phyloP scores from a whole-genome alignment of 2,329 filamentous ascomycete genomes.

The Stagonosporopsis chrysanthemi region DNA sequence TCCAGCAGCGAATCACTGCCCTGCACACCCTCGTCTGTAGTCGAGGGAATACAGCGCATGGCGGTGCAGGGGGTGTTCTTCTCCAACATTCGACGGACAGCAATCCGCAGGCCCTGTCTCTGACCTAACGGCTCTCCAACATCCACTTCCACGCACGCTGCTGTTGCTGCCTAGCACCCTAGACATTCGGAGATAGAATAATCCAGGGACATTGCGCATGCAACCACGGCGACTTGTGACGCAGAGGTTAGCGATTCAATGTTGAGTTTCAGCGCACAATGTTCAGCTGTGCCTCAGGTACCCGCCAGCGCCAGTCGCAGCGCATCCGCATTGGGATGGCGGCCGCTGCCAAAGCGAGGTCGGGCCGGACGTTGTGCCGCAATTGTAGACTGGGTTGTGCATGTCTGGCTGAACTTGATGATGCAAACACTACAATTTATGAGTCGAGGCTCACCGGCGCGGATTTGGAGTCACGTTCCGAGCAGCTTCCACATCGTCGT shows the following conservation, averaged over 20 bases:
- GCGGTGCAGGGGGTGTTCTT: constrained; percentile 29
- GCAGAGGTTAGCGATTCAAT: constrained; percentile 5
- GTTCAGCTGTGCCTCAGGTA: constrained; percentile 29
- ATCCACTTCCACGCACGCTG: background rate
- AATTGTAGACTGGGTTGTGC: constrained; percentile 26
- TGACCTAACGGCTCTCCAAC: constrained; percentile 19
- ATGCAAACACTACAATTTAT: constrained; percentile 2
- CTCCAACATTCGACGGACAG: constrained; percentile 15
- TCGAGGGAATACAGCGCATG: constrained; percentile 35
- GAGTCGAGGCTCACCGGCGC: constrained; percentile 9
- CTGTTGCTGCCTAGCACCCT: constrained; percentile 24
- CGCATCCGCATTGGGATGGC: constrained; percentile 26
- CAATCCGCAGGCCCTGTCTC: constrained; percentile 14
- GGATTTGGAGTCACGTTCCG: constrained; percentile 1
- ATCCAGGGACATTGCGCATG: constrained; percentile 14
- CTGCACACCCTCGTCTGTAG: constrained; percentile 7
- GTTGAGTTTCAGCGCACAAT: constrained; percentile 13
- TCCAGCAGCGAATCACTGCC: constrained; percentile 10
- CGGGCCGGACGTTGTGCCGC: constrained; percentile 21
- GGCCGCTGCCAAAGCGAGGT: constrained; percentile 34
- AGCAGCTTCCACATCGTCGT: background rate
- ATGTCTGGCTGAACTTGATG: constrained; percentile 12
- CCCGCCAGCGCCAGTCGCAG: constrained; percentile 30
- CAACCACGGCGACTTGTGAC: constrained; percentile 26
- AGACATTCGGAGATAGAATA: constrained; percentile 7